Evolutionary conservation across 2,329 filamentous ascomycete species (phyloP), one percentile per base, ranked within the genome.

Genomic region (Leptographium lundbergii): DNA sequence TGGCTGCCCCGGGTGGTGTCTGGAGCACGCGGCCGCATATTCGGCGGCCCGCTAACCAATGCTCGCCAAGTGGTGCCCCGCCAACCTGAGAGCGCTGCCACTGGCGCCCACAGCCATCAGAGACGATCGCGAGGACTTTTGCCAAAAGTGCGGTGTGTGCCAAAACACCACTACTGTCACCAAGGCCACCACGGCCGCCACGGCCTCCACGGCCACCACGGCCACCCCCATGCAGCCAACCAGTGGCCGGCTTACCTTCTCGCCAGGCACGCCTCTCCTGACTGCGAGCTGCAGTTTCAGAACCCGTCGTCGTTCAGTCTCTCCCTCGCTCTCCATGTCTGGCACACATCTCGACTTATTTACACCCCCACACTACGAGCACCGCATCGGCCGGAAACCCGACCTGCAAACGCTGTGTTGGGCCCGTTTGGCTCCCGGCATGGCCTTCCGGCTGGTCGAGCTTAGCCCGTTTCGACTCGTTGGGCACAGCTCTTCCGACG

Each of bases 1-100:
- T 55, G 57, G 19, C 50, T 14, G 36, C 36, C 14, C 13, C 36
- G 36, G 17, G 36, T 53, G 50, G 50, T 27, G 17, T 53, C 17
- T 55, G 24, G 22, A 27, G 54, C 42, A 32, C 27, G 57, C 57
- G 59, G 59, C 56, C 59, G 59, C 59, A 60, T 60, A 60, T 58
- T 58, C 34, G 56, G 56, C 51, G 59, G 55, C 59, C 59, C 59
- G 59, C 59, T 60, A 57, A 55, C 54, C 36, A 14, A 11, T 55
- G 52, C n/a, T 42, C 32, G 34, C 36, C 54, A 54, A 55, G 54
- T 55, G 22, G 42, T 24, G 54, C 32, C 53, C 53, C 53, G 54
- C 54, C 54, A 9, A 11, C 50, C 29, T 29, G 29, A 53, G 51
- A 50, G 47, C 6, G 36, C 36, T 39, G 14, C 34, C 13, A 25